Evolutionary conservation across 495 filamentous ascomycete species (phyloP).

Genomic region (Xylaria castorea): DNA sequence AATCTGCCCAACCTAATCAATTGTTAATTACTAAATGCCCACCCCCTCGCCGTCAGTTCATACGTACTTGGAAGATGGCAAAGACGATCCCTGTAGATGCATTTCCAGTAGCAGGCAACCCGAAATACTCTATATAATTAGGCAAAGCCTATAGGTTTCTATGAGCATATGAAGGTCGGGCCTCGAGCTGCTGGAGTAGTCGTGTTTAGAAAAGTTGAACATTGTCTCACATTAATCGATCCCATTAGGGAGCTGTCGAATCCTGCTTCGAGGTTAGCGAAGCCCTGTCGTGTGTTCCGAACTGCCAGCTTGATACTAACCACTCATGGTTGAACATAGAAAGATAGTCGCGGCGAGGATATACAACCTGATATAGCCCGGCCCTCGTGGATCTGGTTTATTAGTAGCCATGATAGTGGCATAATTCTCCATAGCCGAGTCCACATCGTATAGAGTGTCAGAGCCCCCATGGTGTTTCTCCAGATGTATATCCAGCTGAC

Average conservation of each 20-base stretch:
- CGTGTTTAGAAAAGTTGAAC: neutral
- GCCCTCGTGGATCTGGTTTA: slow-evolving; percentile 36
- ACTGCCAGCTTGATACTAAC: slow-evolving; percentile 24
- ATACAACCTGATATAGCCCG: slow-evolving; percentile 40
- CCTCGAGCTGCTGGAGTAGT: neutral
- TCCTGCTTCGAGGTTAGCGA: slow-evolving; percentile 30
- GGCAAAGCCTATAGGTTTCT: slow-evolving; percentile 35
- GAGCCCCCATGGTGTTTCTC: slow-evolving; percentile 1
- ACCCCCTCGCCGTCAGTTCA: no score
- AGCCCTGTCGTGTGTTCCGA: neutral
- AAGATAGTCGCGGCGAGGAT: slow-evolving; percentile 38
- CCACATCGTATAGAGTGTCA: slow-evolving; percentile 10
- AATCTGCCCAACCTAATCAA: slow-evolving; percentile 39
- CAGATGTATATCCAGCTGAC: neutral
- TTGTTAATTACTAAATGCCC: neutral
- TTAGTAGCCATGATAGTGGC: slow-evolving; percentile 40
- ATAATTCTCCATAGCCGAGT: slow-evolving; percentile 35
- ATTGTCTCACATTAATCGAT: slow-evolving; percentile 39
- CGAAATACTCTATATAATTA: slow-evolving; percentile 41
- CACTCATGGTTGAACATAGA: slow-evolving; percentile 42
- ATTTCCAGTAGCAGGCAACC: slow-evolving; percentile 34
- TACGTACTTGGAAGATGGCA: slow-evolving; percentile 43
- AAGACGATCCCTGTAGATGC: slow-evolving; percentile 44
- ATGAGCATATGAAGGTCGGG: neutral
- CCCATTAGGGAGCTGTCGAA: slow-evolving; percentile 46